Evolutionary conservation across 2,329 filamentous ascomycete genomes (phyloP), one percentile per base, ranked within the genome.

Genomic region (Neofusicoccum umdonicola): DNA sequence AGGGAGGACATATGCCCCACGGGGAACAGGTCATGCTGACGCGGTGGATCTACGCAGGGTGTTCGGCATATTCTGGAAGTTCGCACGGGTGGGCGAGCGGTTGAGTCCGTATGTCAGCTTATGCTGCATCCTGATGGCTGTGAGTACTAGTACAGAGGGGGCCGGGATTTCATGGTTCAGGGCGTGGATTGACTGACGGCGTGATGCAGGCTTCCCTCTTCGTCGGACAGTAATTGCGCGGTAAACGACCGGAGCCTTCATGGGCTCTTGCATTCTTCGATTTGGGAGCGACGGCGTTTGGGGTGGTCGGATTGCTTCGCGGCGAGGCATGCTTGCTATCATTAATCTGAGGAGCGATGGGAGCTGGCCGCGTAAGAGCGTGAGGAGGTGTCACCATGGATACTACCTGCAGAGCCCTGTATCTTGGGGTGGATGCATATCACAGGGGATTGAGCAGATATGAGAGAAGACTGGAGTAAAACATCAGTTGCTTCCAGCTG

Each of bases 61-160:
- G 58, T 87, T 92, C 71, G 92, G 92, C 61, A 89, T 96, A 67
- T 96, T 98, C 76, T 99, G 95, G 95, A 97, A 98, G 80, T 93
- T 88, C 68, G 95, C 95, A 31, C 85, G 95, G 68, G 88, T 99
- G 75, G 95, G 95, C 42, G 95, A 99, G 82, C 83, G 95, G 68
- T 77, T 99, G 69, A 97, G 93, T 76, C 95, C 95, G 47, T 98
- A 98, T 78, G 92, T 99, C 72, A 96, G 92, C 81, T 82, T 98
- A 76, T 96, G 92, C 77, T 98, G 94, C 77, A 84, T 97, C 37
- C 79, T 92, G 71, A 98, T 99, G 93, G 95, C 95, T 69, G 95
- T 97, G 77, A 80, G 86, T 68, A 8, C 13, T 15, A 22, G 34
- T 3, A 15, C 5, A 7, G 45, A 27, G 2, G 22, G n/a, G 27